Conservation (phyloP, 768 basidiomycete species). For the Suillus ampliporus region DNA sequence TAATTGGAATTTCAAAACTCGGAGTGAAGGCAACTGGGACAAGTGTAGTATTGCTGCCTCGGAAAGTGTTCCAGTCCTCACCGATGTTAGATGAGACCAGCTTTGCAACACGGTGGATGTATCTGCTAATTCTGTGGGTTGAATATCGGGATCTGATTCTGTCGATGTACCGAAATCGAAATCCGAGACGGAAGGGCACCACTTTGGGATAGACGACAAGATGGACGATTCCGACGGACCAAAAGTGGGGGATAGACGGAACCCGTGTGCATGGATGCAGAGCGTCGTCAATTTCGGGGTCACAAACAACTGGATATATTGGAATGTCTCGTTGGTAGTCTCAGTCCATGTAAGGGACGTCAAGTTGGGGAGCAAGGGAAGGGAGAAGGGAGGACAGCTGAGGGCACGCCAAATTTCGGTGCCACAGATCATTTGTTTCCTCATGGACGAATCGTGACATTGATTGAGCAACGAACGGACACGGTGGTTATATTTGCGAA, state of each 20-base stretch:
- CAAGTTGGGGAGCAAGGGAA: not conserved
- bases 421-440: not conserved
- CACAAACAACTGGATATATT: not conserved
- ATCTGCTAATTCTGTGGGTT: not conserved
- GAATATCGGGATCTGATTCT: no score
- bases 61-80: not conserved
- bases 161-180: no score
- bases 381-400: not conserved
- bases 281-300: not conserved
- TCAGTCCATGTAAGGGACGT: not conserved
- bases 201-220: not conserved
- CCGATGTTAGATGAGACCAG: not conserved
- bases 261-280: not conserved
- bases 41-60: not conserved
- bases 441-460: no score
- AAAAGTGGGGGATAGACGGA: not conserved
- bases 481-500: not conserved
- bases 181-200: not conserved
- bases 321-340: not conserved
- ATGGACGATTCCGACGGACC: not conserved
- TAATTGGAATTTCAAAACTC: not conserved
- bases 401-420: not conserved
- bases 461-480: conserved; percentile 20
- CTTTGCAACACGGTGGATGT: not conserved
- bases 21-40: not conserved